A percentile compares a stretch with the other conserved stretches of the same genome.
Evolutionary conservation across 139 green algal genomes (phyloP).

Genomic region (Trebouxia sp.): DNA sequence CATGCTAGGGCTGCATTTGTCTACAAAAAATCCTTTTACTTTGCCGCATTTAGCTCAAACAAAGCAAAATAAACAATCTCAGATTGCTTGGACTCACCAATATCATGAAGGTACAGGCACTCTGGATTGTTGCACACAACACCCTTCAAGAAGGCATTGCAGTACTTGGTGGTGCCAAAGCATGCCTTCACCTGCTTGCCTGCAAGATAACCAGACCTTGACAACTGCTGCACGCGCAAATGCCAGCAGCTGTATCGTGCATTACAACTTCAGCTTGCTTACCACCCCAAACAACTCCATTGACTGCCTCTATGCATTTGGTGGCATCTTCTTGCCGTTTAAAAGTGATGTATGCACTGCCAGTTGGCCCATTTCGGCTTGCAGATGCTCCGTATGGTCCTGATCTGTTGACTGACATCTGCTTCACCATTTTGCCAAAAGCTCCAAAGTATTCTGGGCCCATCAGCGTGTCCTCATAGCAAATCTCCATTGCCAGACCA

Average conservation of each 20-base stretch:
- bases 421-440: slow-evolving; percentile 79
- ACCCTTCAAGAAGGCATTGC: slow-evolving; percentile 90
- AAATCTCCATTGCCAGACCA: slow-evolving; percentile 78
- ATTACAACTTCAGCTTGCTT: neutral
- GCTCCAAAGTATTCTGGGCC: slow-evolving; percentile 77
- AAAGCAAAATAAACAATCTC: neutral
- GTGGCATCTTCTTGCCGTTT: slow-evolving; percentile 70
- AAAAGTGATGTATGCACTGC: slow-evolving; percentile 89
- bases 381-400: slow-evolving; percentile 26
- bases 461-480: slow-evolving; percentile 74
- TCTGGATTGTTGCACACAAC: slow-evolving; percentile 86
- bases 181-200: slow-evolving; percentile 78
- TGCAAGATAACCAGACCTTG: slow-evolving; percentile 26
- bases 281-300: slow-evolving; percentile 73
- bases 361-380: slow-evolving; percentile 59
- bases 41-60: neutral
- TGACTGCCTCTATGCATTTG: slow-evolving; percentile 81
- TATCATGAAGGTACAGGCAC: slow-evolving; percentile 91
- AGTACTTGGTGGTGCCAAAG: slow-evolving; percentile 98
- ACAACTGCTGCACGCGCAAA: neutral
- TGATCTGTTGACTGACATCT: slow-evolving; percentile 31
- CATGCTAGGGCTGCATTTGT: too few relatives aligned
- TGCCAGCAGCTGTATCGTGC: neutral
- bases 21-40: too few relatives aligned
- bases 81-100: too few relatives aligned